Base-by-base conservation (phyloP, 2,329 filamentous ascomycete genomes). In the Epichloe typhina region DNA sequence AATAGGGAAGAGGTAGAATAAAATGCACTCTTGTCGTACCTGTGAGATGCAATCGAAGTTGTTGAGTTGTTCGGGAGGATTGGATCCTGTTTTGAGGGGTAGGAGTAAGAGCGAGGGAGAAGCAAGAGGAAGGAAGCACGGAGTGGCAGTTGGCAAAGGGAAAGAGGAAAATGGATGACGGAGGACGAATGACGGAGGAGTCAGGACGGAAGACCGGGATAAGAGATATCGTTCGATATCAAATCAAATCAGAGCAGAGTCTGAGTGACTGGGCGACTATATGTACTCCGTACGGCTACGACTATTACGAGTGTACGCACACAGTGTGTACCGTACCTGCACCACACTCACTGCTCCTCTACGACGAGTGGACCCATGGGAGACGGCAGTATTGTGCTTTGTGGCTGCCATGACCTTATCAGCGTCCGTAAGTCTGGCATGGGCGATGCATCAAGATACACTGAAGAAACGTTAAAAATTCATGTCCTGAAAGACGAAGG, bases 121-220 rank as follows among this genome's bases (percentile, higher is more conserved):
- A 37, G 51, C 4, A 21, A 19, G 45, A 43, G 46, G 53, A 49
- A 51, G 43, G 51, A 53, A 46, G 21, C 36, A 38, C 36, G 36
- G 45, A 39, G 23, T n/a, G 19, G 38, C 31, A 21, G 26, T 17
- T 23, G 45, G 46, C 38, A 50, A 45, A 47, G 21, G n/a, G 26
- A 41, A 47, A 49, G 35, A 26, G 23, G 36, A 35, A 48, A 31
- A 46, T 46, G 45, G 42, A 53, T 50, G 51, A 53, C 50, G 51
- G 50, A 50, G 40, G 38, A 50, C 44, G 44, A 40, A 38, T 8
- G 45, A 47, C 46, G 39, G 43, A 37, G n/a, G 46, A 23, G 17
- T 17, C 17, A 38, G 3, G 45, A 47, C 49, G 39, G 43, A 37
- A 19, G 46, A 23, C 36, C 31, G 35, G 51, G 47, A 44, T 17